Evolutionary conservation across 2,329 filamentous ascomycete species (phyloP), one percentile per base, ranked within the genome.

Genomic region (Stachybotrys chlorohalonatus): DNA sequence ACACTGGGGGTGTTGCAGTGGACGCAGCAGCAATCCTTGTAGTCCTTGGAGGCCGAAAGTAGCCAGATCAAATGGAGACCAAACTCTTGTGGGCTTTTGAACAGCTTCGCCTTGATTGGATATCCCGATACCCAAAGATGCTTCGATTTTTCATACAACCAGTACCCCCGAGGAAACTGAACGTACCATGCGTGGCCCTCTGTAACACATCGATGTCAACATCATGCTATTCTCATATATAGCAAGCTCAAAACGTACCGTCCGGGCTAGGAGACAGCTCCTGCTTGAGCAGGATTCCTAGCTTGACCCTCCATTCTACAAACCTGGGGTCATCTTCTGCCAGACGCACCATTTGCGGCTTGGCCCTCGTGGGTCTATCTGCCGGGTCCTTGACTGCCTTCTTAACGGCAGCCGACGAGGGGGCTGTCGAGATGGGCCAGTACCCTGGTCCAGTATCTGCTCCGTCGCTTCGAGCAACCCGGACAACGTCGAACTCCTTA

Each of bases 71-170:
- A 58, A 57, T 81, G 78, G 8, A 78, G 66, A 5, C 73, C 75
- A 56, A 81, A 79, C 58, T 81, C 78, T 55, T 79, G 76, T 0
- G 78, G 77, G 48, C 74, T 77, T 62, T 76, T 78, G 62, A 75
- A 81, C 6, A 77, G 66, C 62, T 76, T 78, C 39, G 69, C 62
- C 57, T 77, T 77, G 57, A 73, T 66, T 6, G 76, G 76, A 55
- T 78, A 77, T 8, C 76, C 76, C 6, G 75, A 78, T 5, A 79
- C 70, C 68, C 74, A 76, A 17, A 77, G 73, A 55, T 78, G 74
- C 55, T 76, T 76, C 5, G 73, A 75, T 51, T 73, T 73, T 60
- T 76, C 70, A 54, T 76, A 76, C 3, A 76, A 63, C 74, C 73
- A 76, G 61, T 76, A 76, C 2, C 73, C 73, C 30, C 67, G 61